phyloP scores from a whole-genome alignment of 2,329 filamentous ascomycete genomes.

The Aspergillus quadrilineatus region DNA sequence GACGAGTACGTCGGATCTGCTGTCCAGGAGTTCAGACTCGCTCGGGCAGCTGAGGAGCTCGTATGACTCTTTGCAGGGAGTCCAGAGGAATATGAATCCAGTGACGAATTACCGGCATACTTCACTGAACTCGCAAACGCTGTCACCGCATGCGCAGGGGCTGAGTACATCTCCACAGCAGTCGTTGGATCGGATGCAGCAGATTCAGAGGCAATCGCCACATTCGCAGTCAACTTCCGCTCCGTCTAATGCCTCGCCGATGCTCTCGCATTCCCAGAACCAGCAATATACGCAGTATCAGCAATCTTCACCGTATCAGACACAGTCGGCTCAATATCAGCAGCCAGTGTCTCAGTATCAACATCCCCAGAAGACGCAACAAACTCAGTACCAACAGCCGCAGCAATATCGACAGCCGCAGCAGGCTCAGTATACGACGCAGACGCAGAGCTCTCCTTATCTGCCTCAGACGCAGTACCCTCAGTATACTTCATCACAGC shows the following conservation, averaged over 20 bases:
- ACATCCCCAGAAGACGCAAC: slow-evolving; percentile 1
- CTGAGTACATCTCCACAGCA: slow-evolving; percentile 35
- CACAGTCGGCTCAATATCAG: slow-evolving; percentile 22
- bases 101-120: slow-evolving; percentile 33
- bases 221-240: slow-evolving; percentile 17
- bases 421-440: slow-evolving; percentile 13
- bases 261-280: slow-evolving; percentile 22
- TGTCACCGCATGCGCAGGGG: slow-evolving; percentile 30
- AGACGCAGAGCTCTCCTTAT: slow-evolving; percentile 12
- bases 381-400: slow-evolving; percentile 2
- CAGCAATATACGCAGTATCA: slow-evolving; percentile 15
- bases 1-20: slow-evolving; percentile 30
- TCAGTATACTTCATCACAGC: slow-evolving; percentile 14
- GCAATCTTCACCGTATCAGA: slow-evolving; percentile 5
- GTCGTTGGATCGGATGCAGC: slow-evolving; percentile 30
- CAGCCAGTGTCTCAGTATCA: slow-evolving; percentile 9
- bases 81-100: slow-evolving; percentile 32
- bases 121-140: slow-evolving; percentile 29
- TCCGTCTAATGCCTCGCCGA: slow-evolving; percentile 20
- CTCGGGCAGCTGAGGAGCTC: slow-evolving; percentile 27
- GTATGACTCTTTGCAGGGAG: slow-evolving; percentile 28
- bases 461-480: slow-evolving; percentile 20
- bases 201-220: slow-evolving; percentile 24
- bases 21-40: slow-evolving; percentile 29
- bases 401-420: slow-evolving; percentile 13